These are phyloP conservation scores for Panaeolus papilionaceus DNA, from an alignment of 768 basidiomycete genomes.

Conservation along the genomic window DNA sequence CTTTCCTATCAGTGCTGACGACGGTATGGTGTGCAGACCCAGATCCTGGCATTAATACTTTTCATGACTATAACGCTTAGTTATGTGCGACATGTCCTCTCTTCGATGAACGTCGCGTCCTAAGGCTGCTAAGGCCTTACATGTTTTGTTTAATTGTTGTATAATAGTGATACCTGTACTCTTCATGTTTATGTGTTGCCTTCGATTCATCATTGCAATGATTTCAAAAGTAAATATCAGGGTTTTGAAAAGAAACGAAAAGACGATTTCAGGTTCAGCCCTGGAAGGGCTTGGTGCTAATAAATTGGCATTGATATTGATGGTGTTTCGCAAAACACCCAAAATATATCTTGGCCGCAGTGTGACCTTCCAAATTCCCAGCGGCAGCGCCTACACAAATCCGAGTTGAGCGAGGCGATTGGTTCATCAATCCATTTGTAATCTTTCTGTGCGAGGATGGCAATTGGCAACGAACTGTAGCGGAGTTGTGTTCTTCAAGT, in stretches of 20 bases:
- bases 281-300: too few relatives aligned
- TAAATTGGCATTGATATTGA: neutral
- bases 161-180: constrained; percentile 12
- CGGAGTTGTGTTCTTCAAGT: constrained; percentile 11
- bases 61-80: neutral
- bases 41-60: constrained; percentile 27
- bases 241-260: neutral
- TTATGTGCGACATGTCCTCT: neutral
- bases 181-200: neutral
- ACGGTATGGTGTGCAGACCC: constrained; percentile 23
- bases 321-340: neutral
- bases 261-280: neutral
- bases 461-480: neutral
- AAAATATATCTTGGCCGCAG: neutral
- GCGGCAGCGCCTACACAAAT: neutral
- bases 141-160: neutral
- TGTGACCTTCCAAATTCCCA: neutral
- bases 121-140: neutral
- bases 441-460: constrained; percentile 2
- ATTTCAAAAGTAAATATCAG: neutral
- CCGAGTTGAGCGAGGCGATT: constrained; percentile 10
- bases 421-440: constrained; percentile 7
- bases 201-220: neutral
- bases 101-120: neutral
- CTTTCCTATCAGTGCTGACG: neutral